phyloP scores from a whole-genome alignment of 1,284 basidiomycete species.

The Caloboletus firmus region DNA sequence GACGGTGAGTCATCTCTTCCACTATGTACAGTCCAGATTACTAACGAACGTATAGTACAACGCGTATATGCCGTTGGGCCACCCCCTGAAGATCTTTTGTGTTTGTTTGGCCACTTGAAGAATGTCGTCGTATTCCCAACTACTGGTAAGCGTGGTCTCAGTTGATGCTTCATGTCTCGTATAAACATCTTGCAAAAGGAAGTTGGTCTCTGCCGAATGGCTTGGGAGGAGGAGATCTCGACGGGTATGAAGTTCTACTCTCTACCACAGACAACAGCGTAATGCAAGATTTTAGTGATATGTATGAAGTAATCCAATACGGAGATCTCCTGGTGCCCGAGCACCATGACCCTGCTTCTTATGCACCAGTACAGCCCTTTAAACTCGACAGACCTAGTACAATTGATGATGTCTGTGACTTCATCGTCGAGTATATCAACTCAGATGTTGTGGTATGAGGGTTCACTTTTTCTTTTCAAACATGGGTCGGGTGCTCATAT shows the following conservation, averaged over 20 bases:
- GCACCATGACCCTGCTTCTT: slow-evolving; percentile 53
- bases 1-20: slow-evolving; percentile 47
- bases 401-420: slow-evolving; percentile 76
- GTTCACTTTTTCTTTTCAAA: background rate
- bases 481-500: slow-evolving; percentile 1
- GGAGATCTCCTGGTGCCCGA: slow-evolving; percentile 52
- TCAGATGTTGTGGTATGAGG: slow-evolving; percentile 66
- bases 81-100: slow-evolving; percentile 57
- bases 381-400: slow-evolving; percentile 56
- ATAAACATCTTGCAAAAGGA: slow-evolving; percentile 40
- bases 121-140: slow-evolving; percentile 76
- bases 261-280: slow-evolving; percentile 10
- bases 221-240: slow-evolving; percentile 72
- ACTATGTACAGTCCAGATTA: background rate
- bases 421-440: slow-evolving; percentile 80
- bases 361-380: slow-evolving; percentile 43
- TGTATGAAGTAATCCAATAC: slow-evolving; percentile 53
- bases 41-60: slow-evolving; percentile 49
- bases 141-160: slow-evolving; percentile 46
- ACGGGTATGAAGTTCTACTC: slow-evolving; percentile 50
- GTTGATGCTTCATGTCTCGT: background rate
- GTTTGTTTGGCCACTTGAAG: slow-evolving; percentile 60
- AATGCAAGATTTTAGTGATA: slow-evolving; percentile 42
- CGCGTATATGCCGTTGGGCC: slow-evolving; percentile 69
- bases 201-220: slow-evolving; percentile 63